Evolutionary conservation across 148 eudicot genomes (phyloP).

Genomic region (Polygonum maritimum): DNA sequence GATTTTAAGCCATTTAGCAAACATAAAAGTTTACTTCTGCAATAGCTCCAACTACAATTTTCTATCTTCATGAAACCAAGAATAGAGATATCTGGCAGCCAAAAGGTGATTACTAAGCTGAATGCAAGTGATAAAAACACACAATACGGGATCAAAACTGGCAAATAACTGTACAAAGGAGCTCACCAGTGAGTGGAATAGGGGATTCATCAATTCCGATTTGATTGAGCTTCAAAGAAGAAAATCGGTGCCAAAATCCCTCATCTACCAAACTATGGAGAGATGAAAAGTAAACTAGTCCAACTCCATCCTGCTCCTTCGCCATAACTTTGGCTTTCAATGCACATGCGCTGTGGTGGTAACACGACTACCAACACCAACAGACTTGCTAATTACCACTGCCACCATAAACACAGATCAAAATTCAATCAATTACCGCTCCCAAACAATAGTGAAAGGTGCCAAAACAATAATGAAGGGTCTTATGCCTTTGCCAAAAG

Average conservation of each 20-base stretch:
- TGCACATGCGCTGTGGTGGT: neutral
- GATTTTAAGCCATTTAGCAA: neutral
- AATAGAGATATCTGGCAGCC: neutral
- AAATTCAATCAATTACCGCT: neutral
- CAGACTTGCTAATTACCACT: neutral
- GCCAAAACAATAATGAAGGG: too few species aligned
- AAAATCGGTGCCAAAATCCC: conserved; percentile 86
- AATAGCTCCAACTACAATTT: neutral
- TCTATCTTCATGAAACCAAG: neutral
- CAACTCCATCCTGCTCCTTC: neutral
- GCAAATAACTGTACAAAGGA: neutral
- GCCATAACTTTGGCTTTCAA: neutral
- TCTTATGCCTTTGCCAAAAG: too few species aligned
- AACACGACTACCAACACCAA: neutral
- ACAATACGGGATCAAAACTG: neutral
- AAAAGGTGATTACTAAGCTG: neutral
- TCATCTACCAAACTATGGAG: conserved; percentile 70
- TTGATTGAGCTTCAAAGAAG: conserved; percentile 79
- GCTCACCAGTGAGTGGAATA: conserved; percentile 54
- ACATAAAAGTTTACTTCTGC: neutral
- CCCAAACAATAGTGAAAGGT: too few species aligned
- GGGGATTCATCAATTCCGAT: conserved; percentile 78
- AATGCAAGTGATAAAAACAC: neutral
- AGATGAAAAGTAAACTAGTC: conserved; percentile 40
- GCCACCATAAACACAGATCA: neutral